Conservation (phyloP, 805 yeast species). For the Teunomyces pallodes region DNA sequence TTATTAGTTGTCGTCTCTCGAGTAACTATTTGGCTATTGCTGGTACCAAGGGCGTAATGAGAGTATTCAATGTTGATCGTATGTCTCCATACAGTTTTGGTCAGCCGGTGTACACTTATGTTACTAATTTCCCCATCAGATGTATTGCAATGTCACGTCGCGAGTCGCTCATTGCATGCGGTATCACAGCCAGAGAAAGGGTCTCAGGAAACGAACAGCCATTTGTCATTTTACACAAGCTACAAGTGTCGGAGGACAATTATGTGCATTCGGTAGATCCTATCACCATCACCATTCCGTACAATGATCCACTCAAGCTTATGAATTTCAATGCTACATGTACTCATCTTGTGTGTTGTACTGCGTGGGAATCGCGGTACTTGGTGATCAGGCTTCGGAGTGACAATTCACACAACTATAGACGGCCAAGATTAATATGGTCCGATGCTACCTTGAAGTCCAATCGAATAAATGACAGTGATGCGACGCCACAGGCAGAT, state of each 20-base stretch:
- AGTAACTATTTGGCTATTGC: conserved; percentile 61
- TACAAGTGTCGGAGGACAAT: conserved; percentile 10
- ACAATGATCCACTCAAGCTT: conserved; percentile 78
- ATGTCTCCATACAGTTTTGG: conserved; percentile 43
- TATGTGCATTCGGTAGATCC: conserved; percentile 44
- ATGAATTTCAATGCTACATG: conserved; percentile 73
- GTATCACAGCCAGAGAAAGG: conserved; percentile 78
- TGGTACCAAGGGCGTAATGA: conserved; percentile 68
- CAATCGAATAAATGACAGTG: conserved; percentile 13
- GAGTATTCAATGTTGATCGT: conserved; percentile 54
- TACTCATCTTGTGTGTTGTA: conserved; percentile 68
- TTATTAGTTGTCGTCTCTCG: conserved; percentile 57
- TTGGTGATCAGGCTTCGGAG: conserved; percentile 65
- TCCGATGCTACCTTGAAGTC: conserved; percentile 23
- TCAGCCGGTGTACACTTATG: conserved; percentile 62
- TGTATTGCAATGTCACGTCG: conserved; percentile 70
- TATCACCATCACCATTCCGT: conserved; percentile 76
- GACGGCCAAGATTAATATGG: conserved; percentile 40
- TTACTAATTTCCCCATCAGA: conserved; percentile 71
- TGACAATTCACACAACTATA: conserved; percentile 41
- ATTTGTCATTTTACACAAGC: conserved; percentile 58
- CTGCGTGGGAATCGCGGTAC: conserved; percentile 75
- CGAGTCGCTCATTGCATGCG: conserved; percentile 69
- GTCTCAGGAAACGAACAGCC: conserved; percentile 71
- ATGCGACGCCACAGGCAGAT: conserved; percentile 5